These are phyloP conservation scores for Hanseniaspora mollemarum DNA, from an alignment of 805 yeast genomes.

Conservation along the genomic window DNA sequence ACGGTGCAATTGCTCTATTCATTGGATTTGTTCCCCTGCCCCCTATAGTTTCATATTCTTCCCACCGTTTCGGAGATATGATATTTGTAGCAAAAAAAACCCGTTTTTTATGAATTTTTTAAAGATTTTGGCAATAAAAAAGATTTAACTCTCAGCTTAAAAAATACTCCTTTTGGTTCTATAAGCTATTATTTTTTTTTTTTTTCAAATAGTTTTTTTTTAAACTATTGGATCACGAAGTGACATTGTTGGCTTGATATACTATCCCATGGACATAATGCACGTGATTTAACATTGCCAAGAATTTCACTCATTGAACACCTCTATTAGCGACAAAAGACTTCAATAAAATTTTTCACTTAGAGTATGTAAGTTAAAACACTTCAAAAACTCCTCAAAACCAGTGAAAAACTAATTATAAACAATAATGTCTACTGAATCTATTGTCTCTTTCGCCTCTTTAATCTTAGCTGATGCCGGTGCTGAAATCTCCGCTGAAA, in stretches of 20 bases:
- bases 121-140: not conserved
- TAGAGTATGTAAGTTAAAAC: too few species aligned
- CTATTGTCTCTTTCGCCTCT: slow-evolving; percentile 95
- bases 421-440: slow-evolving; percentile 64
- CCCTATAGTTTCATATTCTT: too few species aligned
- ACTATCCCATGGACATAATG: not conserved
- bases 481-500: slow-evolving; percentile 79
- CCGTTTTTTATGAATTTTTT: not conserved
- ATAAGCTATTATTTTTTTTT: not conserved
- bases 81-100: not conserved
- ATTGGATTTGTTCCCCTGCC: too few species aligned
- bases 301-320: not conserved
- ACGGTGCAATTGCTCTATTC: too few species aligned
- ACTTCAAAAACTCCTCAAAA: not conserved
- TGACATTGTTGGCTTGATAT: not conserved
- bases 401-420: slow-evolving; percentile 14
- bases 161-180: not conserved
- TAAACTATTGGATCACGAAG: not conserved
- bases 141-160: not conserved
- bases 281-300: not conserved
- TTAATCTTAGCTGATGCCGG: slow-evolving; percentile 97
- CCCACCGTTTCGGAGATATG: too few species aligned
- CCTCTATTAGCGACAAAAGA: too few species aligned
- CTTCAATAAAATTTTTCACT: too few species aligned
- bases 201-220: not conserved